Base-by-base conservation (phyloP, 2,329 filamentous ascomycete genomes). In the Pseudocercospora ulei region DNA sequence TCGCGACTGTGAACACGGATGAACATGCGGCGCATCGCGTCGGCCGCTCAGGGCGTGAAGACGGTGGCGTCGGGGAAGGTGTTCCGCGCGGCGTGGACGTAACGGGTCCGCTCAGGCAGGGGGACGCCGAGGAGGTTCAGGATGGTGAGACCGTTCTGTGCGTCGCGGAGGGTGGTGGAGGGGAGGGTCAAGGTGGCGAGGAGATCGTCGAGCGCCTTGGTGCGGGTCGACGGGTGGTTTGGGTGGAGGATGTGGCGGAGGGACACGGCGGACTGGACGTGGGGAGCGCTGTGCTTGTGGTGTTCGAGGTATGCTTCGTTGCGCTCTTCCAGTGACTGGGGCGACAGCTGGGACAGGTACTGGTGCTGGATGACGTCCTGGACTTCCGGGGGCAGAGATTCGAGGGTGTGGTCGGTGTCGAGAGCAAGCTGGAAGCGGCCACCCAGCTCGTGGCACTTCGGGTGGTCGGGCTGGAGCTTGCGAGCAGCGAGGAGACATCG, bases 401-500 rank as follows among this genome's bases (percentile, higher is more conserved):
- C 71, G 11, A 70, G 60, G 27, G 73, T 70, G 3, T 65, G 63
- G 47, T 34, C 33, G 2, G 39, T 62, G 25, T 58, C 50, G 18
- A 64, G 53, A 43, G 47, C 45, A 7, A 39, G 35, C 44, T 49
- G 76, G 65, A 95, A 80, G 41, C 75, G 73, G 27, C 80, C 66
- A 18, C 73, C 69, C 59, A 90, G 83, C 55, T 85, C 76, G 56
- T 87, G 78, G n/a, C 88, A 72, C 47, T 72, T 76, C 7, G 82
- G 73, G 54, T 86, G 71, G 29, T 76, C 68, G 2, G 77, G 61
- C 46, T 90, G 78, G 20, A 95, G 68, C 2, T 71, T 68, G 39
- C 76, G 66, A 17, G 84, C 78, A 11, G 82, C 78, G 33, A 82
- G 75, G 38, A 98, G 72, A 62, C 84, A 94, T 55, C 84, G 82